Conservation (phyloP, 2,329 filamentous ascomycete species). For the Mycosphaerella arachidis region DNA sequence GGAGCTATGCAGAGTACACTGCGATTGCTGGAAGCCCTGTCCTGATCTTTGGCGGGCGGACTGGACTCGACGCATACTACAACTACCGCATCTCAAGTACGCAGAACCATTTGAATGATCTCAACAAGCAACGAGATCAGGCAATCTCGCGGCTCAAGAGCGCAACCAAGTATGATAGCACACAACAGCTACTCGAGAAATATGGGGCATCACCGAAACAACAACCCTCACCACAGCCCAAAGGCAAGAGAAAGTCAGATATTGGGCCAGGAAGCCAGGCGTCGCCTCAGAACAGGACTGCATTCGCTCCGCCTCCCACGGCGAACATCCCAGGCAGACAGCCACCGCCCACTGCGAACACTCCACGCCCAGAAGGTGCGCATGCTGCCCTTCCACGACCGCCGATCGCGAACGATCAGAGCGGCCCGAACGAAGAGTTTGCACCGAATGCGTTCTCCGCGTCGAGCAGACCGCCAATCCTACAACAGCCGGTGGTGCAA, state of each 20-base stretch:
- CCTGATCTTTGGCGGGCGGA: slow-evolving; percentile 69
- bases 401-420: slow-evolving; percentile 10
- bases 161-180: slow-evolving; percentile 94
- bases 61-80: slow-evolving; percentile 64
- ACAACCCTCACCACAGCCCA: slow-evolving; percentile 36
- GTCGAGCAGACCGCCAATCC: slow-evolving; percentile 18
- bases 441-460: slow-evolving; percentile 64
- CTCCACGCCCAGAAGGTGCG: background rate
- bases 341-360: slow-evolving; percentile 18
- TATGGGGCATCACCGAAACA: slow-evolving; percentile 66
- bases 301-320: slow-evolving; percentile 58
- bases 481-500: slow-evolving; percentile 16
- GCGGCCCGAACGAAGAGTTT: slow-evolving; percentile 55
- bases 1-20: slow-evolving; percentile 72
- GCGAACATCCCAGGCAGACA: slow-evolving; percentile 55
- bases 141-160: slow-evolving; percentile 94
- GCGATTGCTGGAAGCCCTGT: slow-evolving; percentile 70
- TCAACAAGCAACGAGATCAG: slow-evolving; percentile 72
- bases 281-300: slow-evolving; percentile 48
- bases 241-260: slow-evolving; percentile 25
- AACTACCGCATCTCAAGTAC: slow-evolving; percentile 72
- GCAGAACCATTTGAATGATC: slow-evolving; percentile 64
- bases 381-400: slow-evolving; percentile 38
- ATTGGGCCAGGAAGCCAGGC: slow-evolving; percentile 12
- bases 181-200: slow-evolving; percentile 86